These are phyloP conservation scores for Neonectria ditissima DNA, from an alignment of 2,329 filamentous ascomycete genomes.

Conservation along the genomic window DNA sequence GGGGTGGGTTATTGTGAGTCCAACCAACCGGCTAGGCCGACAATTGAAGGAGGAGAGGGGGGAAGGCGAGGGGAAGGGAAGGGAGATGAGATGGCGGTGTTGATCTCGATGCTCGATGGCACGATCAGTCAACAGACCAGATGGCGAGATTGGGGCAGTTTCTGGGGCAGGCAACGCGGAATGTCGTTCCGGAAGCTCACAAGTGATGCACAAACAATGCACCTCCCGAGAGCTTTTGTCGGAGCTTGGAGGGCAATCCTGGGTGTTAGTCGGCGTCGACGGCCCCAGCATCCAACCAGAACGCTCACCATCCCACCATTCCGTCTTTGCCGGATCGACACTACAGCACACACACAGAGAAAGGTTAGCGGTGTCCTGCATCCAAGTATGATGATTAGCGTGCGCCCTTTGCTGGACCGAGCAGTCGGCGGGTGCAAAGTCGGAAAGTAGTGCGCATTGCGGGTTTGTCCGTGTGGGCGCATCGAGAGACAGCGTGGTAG, in stretches of 20 bases:
- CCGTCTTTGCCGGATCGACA: constrained; percentile 3
- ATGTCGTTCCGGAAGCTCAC: neutral
- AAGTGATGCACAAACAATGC: constrained; percentile 15
- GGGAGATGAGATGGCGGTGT: constrained; percentile 11
- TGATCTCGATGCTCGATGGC: constrained; percentile 23
- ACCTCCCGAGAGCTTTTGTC: neutral
- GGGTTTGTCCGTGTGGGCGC: neutral
- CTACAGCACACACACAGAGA: neutral
- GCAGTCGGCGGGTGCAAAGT: constrained; percentile 11
- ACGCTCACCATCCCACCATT: neutral
- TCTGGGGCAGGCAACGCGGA: neutral
- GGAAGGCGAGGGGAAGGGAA: no score
- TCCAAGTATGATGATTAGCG: no score
- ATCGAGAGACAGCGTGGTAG: neutral
- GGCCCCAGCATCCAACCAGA: neutral
- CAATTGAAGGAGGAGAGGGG: neutral
- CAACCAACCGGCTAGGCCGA: constrained; percentile 16
- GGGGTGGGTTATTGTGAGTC: neutral
- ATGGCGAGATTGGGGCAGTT: neutral
- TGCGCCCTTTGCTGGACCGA: constrained; percentile 14
- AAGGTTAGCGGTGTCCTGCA: no score
- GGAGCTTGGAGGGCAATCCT: neutral
- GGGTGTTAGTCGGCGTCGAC: neutral
- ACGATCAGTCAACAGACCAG: constrained; percentile 15
- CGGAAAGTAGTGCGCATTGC: neutral